Percentiles rank a stretch among this genome's conserved stretches.
These are phyloP conservation scores for Malassezia pachydermatis DNA, from an alignment of 1,284 basidiomycete species.

Conservation along the genomic window DNA sequence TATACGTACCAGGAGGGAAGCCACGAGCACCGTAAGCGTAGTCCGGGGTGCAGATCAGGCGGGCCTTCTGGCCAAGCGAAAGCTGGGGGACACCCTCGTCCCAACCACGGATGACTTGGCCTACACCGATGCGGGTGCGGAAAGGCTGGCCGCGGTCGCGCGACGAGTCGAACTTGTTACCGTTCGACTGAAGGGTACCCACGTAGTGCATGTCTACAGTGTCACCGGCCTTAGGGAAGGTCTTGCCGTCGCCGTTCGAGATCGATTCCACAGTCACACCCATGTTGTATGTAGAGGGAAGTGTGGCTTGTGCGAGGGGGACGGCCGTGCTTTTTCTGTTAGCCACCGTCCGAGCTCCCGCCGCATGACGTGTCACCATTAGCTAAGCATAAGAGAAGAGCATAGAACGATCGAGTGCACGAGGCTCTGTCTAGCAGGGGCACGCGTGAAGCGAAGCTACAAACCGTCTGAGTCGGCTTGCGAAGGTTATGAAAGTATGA, in stretches of 20 bases:
- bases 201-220: slow-evolving; percentile 41
- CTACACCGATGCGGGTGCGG: slow-evolving; percentile 33
- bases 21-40: slow-evolving; percentile 47
- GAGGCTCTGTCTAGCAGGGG: too few species aligned
- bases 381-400: slow-evolving; percentile 3
- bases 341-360: too few species aligned
- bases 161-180: slow-evolving; percentile 44
- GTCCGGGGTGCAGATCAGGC: slow-evolving; percentile 43
- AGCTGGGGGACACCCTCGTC: slow-evolving; percentile 50
- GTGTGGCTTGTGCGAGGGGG: slow-evolving; percentile 19
- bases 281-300: slow-evolving; percentile 13
- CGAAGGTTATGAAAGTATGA: too few species aligned
- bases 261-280: slow-evolving; percentile 47
- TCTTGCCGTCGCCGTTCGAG: slow-evolving; percentile 46
- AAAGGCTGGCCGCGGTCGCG: slow-evolving; percentile 46
- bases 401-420: slow-evolving; percentile 9
- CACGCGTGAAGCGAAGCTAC: too few species aligned
- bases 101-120: slow-evolving; percentile 50
- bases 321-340: background rate
- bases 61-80: slow-evolving; percentile 48
- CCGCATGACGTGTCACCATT: slow-evolving; percentile 11
- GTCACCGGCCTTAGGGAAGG: slow-evolving; percentile 43
- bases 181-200: slow-evolving; percentile 36
- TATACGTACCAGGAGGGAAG: slow-evolving; percentile 13
- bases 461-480: too few species aligned